These are phyloP conservation scores for Trichoderma aggressivum DNA, from an alignment of 2,329 filamentous ascomycete genomes.

Conservation along the genomic window DNA sequence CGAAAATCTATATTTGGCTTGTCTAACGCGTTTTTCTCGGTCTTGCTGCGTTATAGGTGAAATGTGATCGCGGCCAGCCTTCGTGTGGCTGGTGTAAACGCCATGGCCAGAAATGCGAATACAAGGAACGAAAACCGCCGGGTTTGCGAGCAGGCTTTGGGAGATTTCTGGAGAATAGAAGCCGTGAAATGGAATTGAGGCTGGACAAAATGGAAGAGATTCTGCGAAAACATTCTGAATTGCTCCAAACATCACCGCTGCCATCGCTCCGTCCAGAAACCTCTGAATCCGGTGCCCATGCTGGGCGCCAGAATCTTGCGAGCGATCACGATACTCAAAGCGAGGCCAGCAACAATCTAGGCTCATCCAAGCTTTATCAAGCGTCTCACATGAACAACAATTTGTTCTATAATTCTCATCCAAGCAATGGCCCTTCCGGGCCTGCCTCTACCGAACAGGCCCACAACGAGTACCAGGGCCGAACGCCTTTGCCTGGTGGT, in stretches of 20 bases:
- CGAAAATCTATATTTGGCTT: neutral
- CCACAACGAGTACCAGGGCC: neutral
- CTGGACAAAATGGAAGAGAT: constrained; percentile 67
- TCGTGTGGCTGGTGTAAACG: constrained; percentile 66
- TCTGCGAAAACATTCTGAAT: constrained; percentile 62
- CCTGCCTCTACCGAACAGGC: neutral
- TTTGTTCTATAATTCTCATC: constrained; percentile 33
- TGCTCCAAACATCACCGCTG: constrained; percentile 56
- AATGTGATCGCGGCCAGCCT: constrained; percentile 73
- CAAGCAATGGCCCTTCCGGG: neutral
- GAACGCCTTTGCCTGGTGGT: neutral
- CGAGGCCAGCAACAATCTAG: constrained; percentile 46
- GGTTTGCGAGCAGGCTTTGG: constrained; percentile 66
- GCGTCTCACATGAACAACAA: constrained; percentile 55
- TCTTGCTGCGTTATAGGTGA: constrained; percentile 48
- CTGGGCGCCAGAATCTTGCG: constrained; percentile 49
- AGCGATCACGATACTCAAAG: constrained; percentile 57
- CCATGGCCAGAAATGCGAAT: constrained; percentile 62
- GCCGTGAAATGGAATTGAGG: constrained; percentile 15
- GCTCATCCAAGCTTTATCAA: constrained; percentile 47
- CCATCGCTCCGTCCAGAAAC: constrained; percentile 31
- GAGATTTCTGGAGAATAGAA: constrained; percentile 67
- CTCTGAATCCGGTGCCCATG: constrained; percentile 41
- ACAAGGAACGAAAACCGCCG: constrained; percentile 67
- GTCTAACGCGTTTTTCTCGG: constrained; percentile 19